These are phyloP conservation scores for Talaromyces sp. DNA, from an alignment of 2,329 filamentous ascomycete genomes.

Conservation along the genomic window DNA sequence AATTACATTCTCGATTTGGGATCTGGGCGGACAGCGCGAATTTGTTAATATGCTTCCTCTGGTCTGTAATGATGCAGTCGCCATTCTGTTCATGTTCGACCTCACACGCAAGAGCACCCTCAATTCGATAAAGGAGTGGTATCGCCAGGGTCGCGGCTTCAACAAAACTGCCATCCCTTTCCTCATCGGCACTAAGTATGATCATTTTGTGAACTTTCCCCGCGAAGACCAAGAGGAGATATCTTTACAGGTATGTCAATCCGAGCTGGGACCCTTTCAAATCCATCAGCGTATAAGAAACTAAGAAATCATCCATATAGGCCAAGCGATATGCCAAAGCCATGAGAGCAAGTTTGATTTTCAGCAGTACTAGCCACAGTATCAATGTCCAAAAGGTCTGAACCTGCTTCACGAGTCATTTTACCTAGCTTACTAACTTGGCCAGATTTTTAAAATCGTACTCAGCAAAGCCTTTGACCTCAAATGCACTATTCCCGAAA, in stretches of 20 bases:
- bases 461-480: constrained; percentile 97
- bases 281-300: neutral
- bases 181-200: constrained; percentile 95
- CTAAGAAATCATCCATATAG: constrained; percentile 46
- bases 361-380: constrained; percentile 97
- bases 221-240: constrained; percentile 98
- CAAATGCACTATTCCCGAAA: constrained; percentile 98
- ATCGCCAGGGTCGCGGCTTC: constrained; percentile 93
- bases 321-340: constrained; percentile 94
- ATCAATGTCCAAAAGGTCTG: constrained; percentile 98
- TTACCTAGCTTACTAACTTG: neutral
- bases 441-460: constrained; percentile 98
- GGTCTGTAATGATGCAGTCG: constrained; percentile 98
- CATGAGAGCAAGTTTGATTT: constrained; percentile 96
- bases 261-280: neutral
- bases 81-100: constrained; percentile 99
- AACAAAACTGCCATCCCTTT: constrained; percentile 99
- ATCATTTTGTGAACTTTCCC: constrained; percentile 98
- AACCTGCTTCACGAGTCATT: neutral
- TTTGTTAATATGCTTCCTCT: constrained; percentile 99
- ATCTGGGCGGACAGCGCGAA: constrained; percentile 93
- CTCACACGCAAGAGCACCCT: constrained; percentile 95
- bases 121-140: constrained; percentile 99
- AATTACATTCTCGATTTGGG: constrained; percentile 99
- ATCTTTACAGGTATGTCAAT: constrained; percentile 72